Conservation (phyloP, 805 yeast species). For the Ogataea degrootiae region DNA sequence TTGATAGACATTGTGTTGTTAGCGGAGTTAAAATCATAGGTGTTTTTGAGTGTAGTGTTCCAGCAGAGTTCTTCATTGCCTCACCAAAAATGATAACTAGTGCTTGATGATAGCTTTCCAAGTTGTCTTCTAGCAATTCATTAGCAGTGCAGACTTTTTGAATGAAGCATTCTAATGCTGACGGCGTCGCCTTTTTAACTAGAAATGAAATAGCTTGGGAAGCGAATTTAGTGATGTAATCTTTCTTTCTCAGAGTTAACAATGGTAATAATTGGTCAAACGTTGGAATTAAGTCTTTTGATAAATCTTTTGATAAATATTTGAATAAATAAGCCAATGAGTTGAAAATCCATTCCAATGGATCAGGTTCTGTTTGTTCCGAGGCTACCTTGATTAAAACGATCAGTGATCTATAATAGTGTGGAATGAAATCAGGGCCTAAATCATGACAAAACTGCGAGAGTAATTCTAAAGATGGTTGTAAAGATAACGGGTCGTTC, state of each 20-base stretch:
- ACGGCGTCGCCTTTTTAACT: constrained; percentile 58
- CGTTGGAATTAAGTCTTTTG: constrained; percentile 64
- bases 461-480: constrained; percentile 74
- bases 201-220: constrained; percentile 88
- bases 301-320: constrained; percentile 64
- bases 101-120: constrained; percentile 50
- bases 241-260: constrained; percentile 51
- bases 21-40: constrained; percentile 41
- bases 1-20: constrained; percentile 15
- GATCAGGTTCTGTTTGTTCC: constrained; percentile 50
- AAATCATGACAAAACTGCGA: constrained; percentile 88
- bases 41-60: constrained; percentile 71
- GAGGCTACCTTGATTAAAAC: constrained; percentile 45
- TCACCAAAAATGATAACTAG: constrained; percentile 63
- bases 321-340: constrained; percentile 86
- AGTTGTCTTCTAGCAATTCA: constrained; percentile 25
- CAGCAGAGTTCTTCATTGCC: constrained; percentile 66
- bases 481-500: constrained; percentile 67
- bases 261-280: constrained; percentile 61
- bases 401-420: constrained; percentile 49
- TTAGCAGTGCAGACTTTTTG: constrained; percentile 31
- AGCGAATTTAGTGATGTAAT: constrained; percentile 71
- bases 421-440: constrained; percentile 81
- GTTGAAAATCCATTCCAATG: constrained; percentile 80
- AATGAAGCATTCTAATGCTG: constrained; percentile 44